These are phyloP conservation scores for Musa itinerans DNA, from an alignment of 176 grass and related monocot genomes.

Conservation along the genomic window DNA sequence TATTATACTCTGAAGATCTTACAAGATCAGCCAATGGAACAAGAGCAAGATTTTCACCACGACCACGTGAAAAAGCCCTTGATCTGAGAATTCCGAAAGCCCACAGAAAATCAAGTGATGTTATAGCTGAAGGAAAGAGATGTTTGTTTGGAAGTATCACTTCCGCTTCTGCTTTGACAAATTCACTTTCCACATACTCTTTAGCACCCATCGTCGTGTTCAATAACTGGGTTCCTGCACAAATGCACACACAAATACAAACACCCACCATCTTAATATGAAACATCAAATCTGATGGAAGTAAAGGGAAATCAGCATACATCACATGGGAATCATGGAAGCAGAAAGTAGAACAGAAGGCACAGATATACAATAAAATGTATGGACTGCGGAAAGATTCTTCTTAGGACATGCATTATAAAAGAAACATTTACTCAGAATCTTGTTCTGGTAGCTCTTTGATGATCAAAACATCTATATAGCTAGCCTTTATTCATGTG, in stretches of 20 bases:
- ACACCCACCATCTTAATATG: background rate
- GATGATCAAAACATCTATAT: no score
- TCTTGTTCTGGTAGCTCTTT: no score
- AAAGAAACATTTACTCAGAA: no score
- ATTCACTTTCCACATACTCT: conserved; percentile 78
- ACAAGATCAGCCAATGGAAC: conserved; percentile 93
- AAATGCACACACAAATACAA: conserved; percentile 8
- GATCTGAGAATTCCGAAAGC: conserved; percentile 86
- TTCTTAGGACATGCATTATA: no score
- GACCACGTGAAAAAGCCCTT: conserved; percentile 64
- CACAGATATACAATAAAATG: no score
- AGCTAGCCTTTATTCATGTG: no score
- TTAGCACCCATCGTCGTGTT: conserved; percentile 80
- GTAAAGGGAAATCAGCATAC: no score
- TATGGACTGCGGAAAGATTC: no score
- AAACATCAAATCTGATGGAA: no score
- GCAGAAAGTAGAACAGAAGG: no score
- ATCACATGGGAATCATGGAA: no score
- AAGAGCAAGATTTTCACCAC: conserved; percentile 88
- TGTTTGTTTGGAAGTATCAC: conserved; percentile 56
- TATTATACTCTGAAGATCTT: conserved; percentile 12
- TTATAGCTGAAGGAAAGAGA: conserved; percentile 55
- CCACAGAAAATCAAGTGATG: conserved; percentile 81
- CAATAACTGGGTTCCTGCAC: conserved; percentile 73
- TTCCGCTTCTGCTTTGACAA: conserved; percentile 48